A percentile compares a stretch with the other conserved stretches of the same genome.
Evolutionary conservation across 768 basidiomycete genomes (phyloP).

Genomic region (Kwoniella botswanensis): DNA sequence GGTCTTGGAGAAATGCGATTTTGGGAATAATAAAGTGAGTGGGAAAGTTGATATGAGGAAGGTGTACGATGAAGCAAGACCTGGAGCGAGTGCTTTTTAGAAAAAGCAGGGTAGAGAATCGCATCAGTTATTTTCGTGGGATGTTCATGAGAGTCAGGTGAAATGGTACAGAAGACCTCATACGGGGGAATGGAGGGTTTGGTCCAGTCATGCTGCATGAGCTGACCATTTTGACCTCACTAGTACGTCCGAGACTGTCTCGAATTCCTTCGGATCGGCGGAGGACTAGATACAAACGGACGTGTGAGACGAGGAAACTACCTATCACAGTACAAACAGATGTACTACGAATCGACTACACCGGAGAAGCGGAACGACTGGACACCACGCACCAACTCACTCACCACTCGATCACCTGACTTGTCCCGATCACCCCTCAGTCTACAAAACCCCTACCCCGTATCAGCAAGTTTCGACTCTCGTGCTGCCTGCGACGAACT

Average conservation of each 20-base stretch:
- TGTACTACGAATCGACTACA: constrained; percentile 71
- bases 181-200: too few relatives aligned
- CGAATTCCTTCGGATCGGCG: constrained; percentile 89
- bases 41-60: background rate
- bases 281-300: constrained; percentile 80
- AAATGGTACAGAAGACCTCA: too few relatives aligned
- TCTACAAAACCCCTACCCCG: constrained; percentile 47
- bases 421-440: constrained; percentile 44
- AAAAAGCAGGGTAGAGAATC: too few relatives aligned
- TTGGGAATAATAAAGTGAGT: constrained; percentile 66
- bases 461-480: constrained; percentile 42
- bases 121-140: too few relatives aligned
- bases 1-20: constrained; percentile 92
- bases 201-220: background rate
- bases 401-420: constrained; percentile 28
- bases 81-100: too few relatives aligned
- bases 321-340: constrained; percentile 83
- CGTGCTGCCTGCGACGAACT: constrained; percentile 75
- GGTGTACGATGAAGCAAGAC: constrained; percentile 8
- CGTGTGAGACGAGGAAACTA: constrained; percentile 72
- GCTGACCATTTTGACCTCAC: background rate
- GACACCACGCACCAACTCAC: constrained; percentile 28
- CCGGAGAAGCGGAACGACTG: constrained; percentile 55
- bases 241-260: constrained; percentile 98
- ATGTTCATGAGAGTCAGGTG: too few relatives aligned